Evolutionary conservation across 2,329 filamentous ascomycete species (phyloP).

Genomic region (Madurella mycetomatis): DNA sequence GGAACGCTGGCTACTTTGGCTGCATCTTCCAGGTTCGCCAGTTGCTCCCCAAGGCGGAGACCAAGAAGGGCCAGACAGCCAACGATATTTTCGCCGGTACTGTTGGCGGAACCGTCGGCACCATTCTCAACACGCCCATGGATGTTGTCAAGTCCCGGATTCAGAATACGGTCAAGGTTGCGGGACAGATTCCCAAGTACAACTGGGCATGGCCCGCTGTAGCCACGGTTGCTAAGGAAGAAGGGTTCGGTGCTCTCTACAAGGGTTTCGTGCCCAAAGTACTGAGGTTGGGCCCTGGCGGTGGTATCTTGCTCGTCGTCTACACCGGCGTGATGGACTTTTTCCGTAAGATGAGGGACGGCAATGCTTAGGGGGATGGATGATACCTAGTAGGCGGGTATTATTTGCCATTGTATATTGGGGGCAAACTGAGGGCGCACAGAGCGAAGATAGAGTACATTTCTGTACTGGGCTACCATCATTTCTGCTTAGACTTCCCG

Average conservation of each 20-base stretch:
- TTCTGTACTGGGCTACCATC: no score
- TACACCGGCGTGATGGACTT: constrained; percentile 91
- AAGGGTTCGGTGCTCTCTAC: constrained; percentile 88
- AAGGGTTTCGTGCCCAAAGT: constrained; percentile 98
- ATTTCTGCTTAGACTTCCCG: no score
- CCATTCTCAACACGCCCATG: constrained; percentile 81
- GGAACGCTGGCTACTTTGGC: constrained; percentile 96
- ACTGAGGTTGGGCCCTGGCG: constrained; percentile 65
- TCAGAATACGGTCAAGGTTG: constrained; percentile 82
- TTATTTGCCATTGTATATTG: no score
- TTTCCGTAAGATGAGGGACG: constrained; percentile 62
- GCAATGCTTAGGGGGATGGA: constrained; percentile 1
- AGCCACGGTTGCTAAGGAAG: constrained; percentile 83
- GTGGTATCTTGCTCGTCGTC: constrained; percentile 72
- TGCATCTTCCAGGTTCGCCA: constrained; percentile 96
- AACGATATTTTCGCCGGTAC: constrained; percentile 87
- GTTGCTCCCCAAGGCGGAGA: constrained; percentile 74
- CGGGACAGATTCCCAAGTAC: constrained; percentile 86
- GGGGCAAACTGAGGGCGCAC: no score
- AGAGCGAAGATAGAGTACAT: no score
- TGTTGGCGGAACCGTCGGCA: constrained; percentile 83
- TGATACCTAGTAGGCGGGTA: background rate
- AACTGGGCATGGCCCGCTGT: constrained; percentile 96
- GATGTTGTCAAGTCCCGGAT: constrained; percentile 98
- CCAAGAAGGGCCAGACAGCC: constrained; percentile 73